A percentile compares a stretch with the other conserved stretches of the same genome.
phyloP scores from a whole-genome alignment of 2,329 filamentous ascomycete genomes.

The Coniosporium tulheliwenetii region DNA sequence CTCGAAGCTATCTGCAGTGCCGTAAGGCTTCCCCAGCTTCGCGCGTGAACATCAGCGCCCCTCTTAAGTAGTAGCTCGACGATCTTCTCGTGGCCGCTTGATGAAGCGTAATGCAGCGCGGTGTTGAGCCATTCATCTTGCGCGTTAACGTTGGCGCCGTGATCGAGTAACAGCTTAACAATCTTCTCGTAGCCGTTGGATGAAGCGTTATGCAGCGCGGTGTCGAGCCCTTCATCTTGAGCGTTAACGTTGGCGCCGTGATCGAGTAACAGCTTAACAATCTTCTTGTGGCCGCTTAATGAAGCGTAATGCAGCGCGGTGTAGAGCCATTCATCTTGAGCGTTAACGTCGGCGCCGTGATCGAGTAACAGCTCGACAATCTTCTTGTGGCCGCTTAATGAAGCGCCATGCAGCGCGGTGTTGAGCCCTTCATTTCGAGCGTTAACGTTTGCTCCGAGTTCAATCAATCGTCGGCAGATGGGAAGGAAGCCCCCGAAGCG shows the following conservation, averaged over 20 bases:
- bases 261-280: constrained; percentile 7
- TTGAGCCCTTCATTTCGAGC: neutral
- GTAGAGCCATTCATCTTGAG: neutral
- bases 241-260: constrained; percentile 6
- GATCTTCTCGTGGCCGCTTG: constrained; percentile 2
- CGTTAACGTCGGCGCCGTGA: constrained; percentile 2
- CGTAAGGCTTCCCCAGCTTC: constrained; percentile 2
- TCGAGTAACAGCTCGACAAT: constrained; percentile 3
- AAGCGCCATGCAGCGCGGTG: constrained; percentile 2
- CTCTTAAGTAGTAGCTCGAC: constrained; percentile 9
- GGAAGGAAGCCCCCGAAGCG: neutral
- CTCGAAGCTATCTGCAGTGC: constrained; percentile 7
- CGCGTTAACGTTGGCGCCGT: neutral
- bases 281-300: constrained; percentile 1
- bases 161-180: neutral
- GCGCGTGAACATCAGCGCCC: constrained; percentile 10
- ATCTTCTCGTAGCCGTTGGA: neutral
- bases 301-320: constrained; percentile 1
- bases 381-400: constrained; percentile 1
- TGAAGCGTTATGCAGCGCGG: constrained; percentile 1
- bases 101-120: neutral
- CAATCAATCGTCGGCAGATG: neutral
- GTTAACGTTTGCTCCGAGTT: neutral
- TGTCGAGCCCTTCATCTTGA: constrained; percentile 1
- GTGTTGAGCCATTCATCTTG: neutral